A percentile compares a stretch with the other conserved stretches of the same genome.
These are phyloP conservation scores for Triadica sebifera DNA, from an alignment of 345 rosid genomes.

Conservation along the genomic window DNA sequence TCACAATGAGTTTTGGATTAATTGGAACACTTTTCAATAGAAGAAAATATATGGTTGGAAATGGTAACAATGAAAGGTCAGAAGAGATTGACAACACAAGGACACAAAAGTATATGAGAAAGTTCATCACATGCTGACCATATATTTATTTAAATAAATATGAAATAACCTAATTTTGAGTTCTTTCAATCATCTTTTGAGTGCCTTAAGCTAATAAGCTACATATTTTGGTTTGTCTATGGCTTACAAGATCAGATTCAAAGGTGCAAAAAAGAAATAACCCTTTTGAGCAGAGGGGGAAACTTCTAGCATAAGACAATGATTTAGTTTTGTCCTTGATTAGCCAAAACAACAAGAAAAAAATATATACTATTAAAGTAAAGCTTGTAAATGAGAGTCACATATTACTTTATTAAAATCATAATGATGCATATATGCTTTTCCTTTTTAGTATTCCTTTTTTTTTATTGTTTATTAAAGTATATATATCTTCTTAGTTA, in stretches of 20 bases:
- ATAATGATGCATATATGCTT: slow-evolving; percentile 41
- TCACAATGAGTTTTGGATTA: neutral
- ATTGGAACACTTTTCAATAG: neutral
- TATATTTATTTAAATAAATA: neutral
- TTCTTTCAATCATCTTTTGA: neutral
- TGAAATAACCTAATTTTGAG: neutral
- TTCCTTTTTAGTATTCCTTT: slow-evolving; percentile 36
- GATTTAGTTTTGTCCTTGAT: slow-evolving; percentile 23
- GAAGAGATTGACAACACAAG: slow-evolving; percentile 27
- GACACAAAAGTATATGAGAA: slow-evolving; percentile 13
- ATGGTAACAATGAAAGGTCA: slow-evolving; percentile 11
- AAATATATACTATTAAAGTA: slow-evolving; percentile 10
- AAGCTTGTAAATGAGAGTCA: slow-evolving; percentile 12
- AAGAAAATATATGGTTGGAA: neutral
- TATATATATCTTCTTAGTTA: no score
- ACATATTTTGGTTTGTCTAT: slow-evolving; percentile 2
- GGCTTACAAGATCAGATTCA: slow-evolving; percentile 34
- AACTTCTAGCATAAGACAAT: slow-evolving; percentile 37
- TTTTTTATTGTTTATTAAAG: no score
- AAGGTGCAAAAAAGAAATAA: slow-evolving; percentile 33
- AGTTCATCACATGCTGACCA: neutral
- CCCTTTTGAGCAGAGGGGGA: slow-evolving; percentile 21
- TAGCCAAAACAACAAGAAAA: slow-evolving; percentile 44
- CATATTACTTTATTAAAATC: slow-evolving; percentile 25
- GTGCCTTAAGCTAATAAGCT: neutral